Percentiles rank a stretch among this genome's conserved stretches.
phyloP scores from a whole-genome alignment of 306 rosid species.

The Elaeagnus macrophylla region DNA sequence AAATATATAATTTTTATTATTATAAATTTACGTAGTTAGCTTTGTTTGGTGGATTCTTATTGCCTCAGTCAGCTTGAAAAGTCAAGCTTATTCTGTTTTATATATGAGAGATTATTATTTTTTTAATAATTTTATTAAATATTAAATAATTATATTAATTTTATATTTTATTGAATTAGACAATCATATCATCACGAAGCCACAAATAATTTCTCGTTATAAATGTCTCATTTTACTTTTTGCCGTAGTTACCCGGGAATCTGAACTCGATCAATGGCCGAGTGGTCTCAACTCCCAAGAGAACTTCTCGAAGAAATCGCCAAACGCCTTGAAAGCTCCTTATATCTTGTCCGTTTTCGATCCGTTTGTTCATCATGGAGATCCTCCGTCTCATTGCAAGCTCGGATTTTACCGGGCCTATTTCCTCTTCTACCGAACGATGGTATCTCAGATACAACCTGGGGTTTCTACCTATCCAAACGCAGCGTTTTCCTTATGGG shows the following conservation, averaged over 20 bases:
- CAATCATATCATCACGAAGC: too few species aligned
- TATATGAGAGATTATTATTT: too few species aligned
- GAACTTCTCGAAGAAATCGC: slow-evolving; percentile 46
- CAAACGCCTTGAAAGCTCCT: slow-evolving; percentile 24
- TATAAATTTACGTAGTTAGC: too few species aligned
- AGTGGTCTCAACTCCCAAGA: slow-evolving; percentile 50
- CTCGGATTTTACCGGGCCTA: slow-evolving; percentile 20
- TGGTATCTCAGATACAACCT: slow-evolving; percentile 25
- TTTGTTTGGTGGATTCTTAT: too few species aligned
- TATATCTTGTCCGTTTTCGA: slow-evolving; percentile 43
- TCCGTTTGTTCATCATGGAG: slow-evolving; percentile 65
- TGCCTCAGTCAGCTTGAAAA: too few species aligned
- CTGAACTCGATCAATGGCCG: slow-evolving; percentile 28
- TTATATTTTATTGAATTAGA: too few species aligned
- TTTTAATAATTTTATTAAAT: too few species aligned
- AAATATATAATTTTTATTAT: too few species aligned
- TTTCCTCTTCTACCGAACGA: slow-evolving; percentile 44
- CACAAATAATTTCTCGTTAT: too few species aligned
- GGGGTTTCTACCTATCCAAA: slow-evolving; percentile 44
- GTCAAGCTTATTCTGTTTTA: too few species aligned
- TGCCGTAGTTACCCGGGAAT: slow-evolving; percentile 9
- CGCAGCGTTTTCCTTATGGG: slow-evolving; percentile 34
- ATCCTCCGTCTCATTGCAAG: slow-evolving; percentile 27
- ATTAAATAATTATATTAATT: too few species aligned
- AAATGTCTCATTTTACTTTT: neutral